Evolutionary conservation across 495 filamentous ascomycete genomes (phyloP), one percentile per base, ranked within the genome.

Genomic region (Pseudoneurospora amorphoporcata): DNA sequence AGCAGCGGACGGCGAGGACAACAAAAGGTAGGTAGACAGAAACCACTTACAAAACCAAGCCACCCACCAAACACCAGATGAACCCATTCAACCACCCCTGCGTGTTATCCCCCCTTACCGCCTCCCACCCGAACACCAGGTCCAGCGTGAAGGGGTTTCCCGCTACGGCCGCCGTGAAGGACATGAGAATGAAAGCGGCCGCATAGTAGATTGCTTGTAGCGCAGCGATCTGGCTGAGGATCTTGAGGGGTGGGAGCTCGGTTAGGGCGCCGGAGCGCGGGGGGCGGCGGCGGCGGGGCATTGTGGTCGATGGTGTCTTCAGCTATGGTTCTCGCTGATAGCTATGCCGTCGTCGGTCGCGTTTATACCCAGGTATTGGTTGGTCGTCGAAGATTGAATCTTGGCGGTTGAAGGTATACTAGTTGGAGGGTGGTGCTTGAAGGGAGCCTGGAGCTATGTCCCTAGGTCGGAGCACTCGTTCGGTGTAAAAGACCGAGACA

Each of bases 41-140:
- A 14, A 43, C 3, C 10, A 53, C 47, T 58, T 80, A 98, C 95
- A 90, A 89, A n/a, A 80, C 77, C 72, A 93, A 82, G 14, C 92
- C 82, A 70, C 90, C 89, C 77, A 91, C 91, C 76, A 97, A 81
- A 79, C 97, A 77, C 94, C 94, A 97, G 12, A 97, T 90, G 71
- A 97, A 84, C 4, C 92, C 93, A 75, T 96, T 77, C 80, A 94
- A 91, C 95, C 95, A 99, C 58, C 95, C 95, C 43, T 93, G 87
- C 8, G 94, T 94, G 6, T 91, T 97, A 83, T 98, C 96, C 43
- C 93, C 94, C 73, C 94, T 84, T 73, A 98, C 77, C n/a, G 87
- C 86, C 70, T 88, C 84, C 93, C 95, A 98, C 75, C 88, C 89
- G 69, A 98, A 87, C 2, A 98, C 81, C 41, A 97, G 80, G 69